Evolutionary conservation across 1,284 basidiomycete species (phyloP), one percentile per base, ranked within the genome.

Genomic region (Porogramme epimiltina): DNA sequence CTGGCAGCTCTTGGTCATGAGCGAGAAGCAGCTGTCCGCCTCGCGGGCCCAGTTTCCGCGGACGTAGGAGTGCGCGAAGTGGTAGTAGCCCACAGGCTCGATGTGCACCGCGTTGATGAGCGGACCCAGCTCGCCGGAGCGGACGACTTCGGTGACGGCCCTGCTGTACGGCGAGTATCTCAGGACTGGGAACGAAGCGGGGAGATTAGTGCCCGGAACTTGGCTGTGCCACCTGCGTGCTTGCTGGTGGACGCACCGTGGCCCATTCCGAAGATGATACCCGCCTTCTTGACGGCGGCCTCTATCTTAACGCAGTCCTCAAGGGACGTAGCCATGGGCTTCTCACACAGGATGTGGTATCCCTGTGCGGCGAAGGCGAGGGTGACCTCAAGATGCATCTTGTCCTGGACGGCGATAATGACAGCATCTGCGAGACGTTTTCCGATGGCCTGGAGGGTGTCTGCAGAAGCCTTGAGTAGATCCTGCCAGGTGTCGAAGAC

Each of bases 1-100:
- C 90, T 95, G 91, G 80, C 88, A 94, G 60, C 85, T 85, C 74
- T 95, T 95, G 11, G 91, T 87, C 86, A 95, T 85, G 42, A 95
- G 78, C 10, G 87, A 83, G 66, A 94, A 94, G 19, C 84, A 86
- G 57, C 87, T 87, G 9, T 79, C 73, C 2, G 73, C 69, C 66
- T 94, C 89, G 38, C 75, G 82, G 8, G 73, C 69, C 92, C 91
- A 95, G 65, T 87, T 86, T 8, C 91, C 91, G 34, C 91, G 81
- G 33, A 94, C 89, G 62, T 82, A 93, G 0, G 89, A 90, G 68
- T 94, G 91, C 2, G 91, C 88, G 66, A 93, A 94, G 67, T 93
- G 91, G 60, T 77, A 89, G 62, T 89, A 82, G 2, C 89, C 89
- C 1, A 91, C 80, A 1, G 89, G 89, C 62, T 92, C 90, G 47